Evolutionary conservation across 1,284 basidiomycete genomes (phyloP).

Genomic region (Termitomyces sp.): DNA sequence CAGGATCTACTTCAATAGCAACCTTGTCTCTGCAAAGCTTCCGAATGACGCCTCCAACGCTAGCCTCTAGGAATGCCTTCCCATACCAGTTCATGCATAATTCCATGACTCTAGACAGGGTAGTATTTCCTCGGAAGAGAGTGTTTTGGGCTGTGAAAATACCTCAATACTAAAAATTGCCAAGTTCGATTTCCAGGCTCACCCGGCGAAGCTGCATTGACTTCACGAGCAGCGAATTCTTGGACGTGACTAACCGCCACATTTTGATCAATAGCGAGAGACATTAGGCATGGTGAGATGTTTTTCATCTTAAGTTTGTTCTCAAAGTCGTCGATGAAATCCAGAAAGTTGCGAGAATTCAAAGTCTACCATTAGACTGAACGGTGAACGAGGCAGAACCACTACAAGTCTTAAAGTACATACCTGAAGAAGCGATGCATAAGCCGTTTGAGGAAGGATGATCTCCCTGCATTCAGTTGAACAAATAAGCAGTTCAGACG

Average conservation of each 20-base stretch:
- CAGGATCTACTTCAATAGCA: constrained; percentile 73
- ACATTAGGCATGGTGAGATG: constrained; percentile 54
- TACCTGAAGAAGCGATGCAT: constrained; percentile 52
- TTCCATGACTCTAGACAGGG: constrained; percentile 78
- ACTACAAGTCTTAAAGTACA: background rate
- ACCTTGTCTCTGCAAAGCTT: constrained; percentile 66
- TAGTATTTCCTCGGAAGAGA: constrained; percentile 75
- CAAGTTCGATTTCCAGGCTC: constrained; percentile 22
- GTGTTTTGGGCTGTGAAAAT: constrained; percentile 51
- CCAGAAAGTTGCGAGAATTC: constrained; percentile 60
- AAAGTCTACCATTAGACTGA: constrained; percentile 40
- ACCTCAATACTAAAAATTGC: constrained; percentile 3
- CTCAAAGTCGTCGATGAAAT: constrained; percentile 72
- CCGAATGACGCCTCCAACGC: constrained; percentile 64
- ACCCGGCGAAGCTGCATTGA: constrained; percentile 60
- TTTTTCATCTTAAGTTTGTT: constrained; percentile 58
- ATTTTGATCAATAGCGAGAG: constrained; percentile 63
- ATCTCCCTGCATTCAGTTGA: constrained; percentile 52
- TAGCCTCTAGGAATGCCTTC: constrained; percentile 68
- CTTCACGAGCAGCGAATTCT: constrained; percentile 61
- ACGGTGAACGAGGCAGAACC: constrained; percentile 1
- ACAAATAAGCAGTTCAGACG: background rate
- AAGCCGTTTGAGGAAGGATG: constrained; percentile 59
- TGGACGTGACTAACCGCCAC: constrained; percentile 61
- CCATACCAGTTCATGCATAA: constrained; percentile 74